Evolutionary conservation across 2,329 filamentous ascomycete genomes (phyloP), one percentile per base, ranked within the genome.

Genomic region (Acarospora socialis): DNA sequence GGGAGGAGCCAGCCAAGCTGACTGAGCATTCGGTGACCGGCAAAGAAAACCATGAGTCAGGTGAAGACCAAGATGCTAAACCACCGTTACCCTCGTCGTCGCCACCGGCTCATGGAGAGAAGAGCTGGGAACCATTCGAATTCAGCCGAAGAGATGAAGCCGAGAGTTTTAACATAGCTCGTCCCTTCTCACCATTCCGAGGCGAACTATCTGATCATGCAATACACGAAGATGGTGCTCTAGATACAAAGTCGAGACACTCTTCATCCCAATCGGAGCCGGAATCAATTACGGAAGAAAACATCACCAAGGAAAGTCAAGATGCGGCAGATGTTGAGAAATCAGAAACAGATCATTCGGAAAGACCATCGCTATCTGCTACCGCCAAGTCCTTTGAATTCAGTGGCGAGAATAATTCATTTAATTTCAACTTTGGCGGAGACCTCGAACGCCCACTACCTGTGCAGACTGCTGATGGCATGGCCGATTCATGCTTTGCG

Each of bases 311-410:
- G 6, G 16, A 27, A 15, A 12, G 6, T 27, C 6, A 27, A 27
- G 24, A 6, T 12, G 24, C n/a, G 6, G 24, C 12, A 27, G 24
- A 27, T 27, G 6, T 27, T 12, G n/a, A 12, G n/a, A 6, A 12
- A 6, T 6, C 13, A 15, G 24, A 27, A 27, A n/a, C n/a, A 7
- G 48, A 56, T 41, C 60, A 60, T 33, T 50, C 59, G 32, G 57
- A 69, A 48, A 62, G 62, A 42, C 66, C 66, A 43, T 73, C 73
- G 4, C 60, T 86, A 15, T 86, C 81, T 21, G 77, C 79, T 3
- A 66, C 72, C 10, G 79, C 81, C 1, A 72, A 70, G 45, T 67
- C 78, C 0, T 92, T 90, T 49, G 66, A 66, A 34, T 65, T 60
- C 44, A 53, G 56, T 36, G 46, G 54, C 37, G 45, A 46, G 30